These are phyloP conservation scores for Stemphylium beticola DNA, from an alignment of 2,329 filamentous ascomycete genomes.

Conservation along the genomic window DNA sequence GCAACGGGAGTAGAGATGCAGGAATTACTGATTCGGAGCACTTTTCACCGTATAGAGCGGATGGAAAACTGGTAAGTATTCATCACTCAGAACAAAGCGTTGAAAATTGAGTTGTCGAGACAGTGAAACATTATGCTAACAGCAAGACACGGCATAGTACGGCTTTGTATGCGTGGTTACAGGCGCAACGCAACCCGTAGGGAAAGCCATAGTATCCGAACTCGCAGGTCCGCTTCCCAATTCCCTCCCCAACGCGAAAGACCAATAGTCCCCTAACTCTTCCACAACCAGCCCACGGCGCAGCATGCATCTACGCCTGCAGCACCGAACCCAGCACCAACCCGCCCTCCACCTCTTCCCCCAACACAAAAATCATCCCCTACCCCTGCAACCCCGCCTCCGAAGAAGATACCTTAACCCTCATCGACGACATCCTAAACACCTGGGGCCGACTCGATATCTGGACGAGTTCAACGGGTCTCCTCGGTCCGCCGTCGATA, in stretches of 20 bases:
- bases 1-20: neutral
- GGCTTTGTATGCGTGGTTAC: conserved; percentile 71
- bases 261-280: neutral
- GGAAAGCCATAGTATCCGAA: conserved; percentile 65
- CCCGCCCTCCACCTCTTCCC: conserved; percentile 50
- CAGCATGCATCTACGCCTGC: conserved; percentile 68
- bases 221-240: conserved; percentile 57
- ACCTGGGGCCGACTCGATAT: conserved; percentile 63
- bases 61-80: conserved; percentile 62
- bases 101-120: no score
- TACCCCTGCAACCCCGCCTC: conserved; percentile 66
- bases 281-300: conserved; percentile 61
- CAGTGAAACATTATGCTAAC: neutral
- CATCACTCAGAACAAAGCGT: no score
- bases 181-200: conserved; percentile 66
- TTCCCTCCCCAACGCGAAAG: neutral
- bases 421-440: conserved; percentile 70
- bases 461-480: conserved; percentile 64
- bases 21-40: conserved; percentile 50
- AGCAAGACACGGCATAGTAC: conserved; percentile 51
- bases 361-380: conserved; percentile 66
- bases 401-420: conserved; percentile 64
- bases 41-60: conserved; percentile 63
- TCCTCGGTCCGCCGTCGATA: conserved; percentile 63
- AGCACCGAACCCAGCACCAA: conserved; percentile 56